These are phyloP conservation scores for Neurospora hispaniola DNA, from an alignment of 495 filamentous ascomycete species.

Conservation along the genomic window DNA sequence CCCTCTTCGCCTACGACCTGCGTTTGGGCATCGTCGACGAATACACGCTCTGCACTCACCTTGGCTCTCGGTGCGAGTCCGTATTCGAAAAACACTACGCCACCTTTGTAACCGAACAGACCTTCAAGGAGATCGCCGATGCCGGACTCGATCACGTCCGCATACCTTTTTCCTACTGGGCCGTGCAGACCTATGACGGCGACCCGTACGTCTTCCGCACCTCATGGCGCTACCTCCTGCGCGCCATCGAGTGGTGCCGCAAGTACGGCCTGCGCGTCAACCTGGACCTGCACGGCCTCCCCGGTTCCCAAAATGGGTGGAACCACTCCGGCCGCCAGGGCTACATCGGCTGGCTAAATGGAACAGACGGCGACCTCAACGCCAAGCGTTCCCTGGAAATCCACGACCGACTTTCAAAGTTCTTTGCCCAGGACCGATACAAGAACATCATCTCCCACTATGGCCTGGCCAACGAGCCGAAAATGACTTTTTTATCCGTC, in stretches of 20 bases:
- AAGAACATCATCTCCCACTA: conserved; percentile 76
- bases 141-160: conserved; percentile 95
- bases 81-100: conserved; percentile 86
- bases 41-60: conserved; percentile 60
- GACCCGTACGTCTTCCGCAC: conserved; percentile 85
- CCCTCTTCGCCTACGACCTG: conserved; percentile 66
- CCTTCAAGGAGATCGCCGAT: conserved; percentile 71
- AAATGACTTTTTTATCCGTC: conserved; percentile 54
- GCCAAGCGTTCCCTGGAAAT: conserved; percentile 68
- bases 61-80: conserved; percentile 50
- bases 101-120: conserved; percentile 70
- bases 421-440: conserved; percentile 80
- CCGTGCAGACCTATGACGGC: conserved; percentile 69
- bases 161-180: conserved; percentile 94
- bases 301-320: conserved; percentile 84
- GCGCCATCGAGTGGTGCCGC: conserved; percentile 86
- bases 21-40: conserved; percentile 71
- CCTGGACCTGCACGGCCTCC: conserved; percentile 79
- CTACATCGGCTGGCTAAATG: conserved; percentile 65
- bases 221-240: conserved; percentile 87
- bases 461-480: conserved; percentile 80
- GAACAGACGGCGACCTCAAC: conserved; percentile 56
- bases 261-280: conserved; percentile 91
- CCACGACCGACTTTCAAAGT: conserved; percentile 66
- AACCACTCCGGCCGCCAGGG: conserved; percentile 76